Percentiles rank a stretch among this genome's conserved stretches.
Evolutionary conservation across 2,329 filamentous ascomycete species (phyloP).

Genomic region (Aspergillus clavatus): DNA sequence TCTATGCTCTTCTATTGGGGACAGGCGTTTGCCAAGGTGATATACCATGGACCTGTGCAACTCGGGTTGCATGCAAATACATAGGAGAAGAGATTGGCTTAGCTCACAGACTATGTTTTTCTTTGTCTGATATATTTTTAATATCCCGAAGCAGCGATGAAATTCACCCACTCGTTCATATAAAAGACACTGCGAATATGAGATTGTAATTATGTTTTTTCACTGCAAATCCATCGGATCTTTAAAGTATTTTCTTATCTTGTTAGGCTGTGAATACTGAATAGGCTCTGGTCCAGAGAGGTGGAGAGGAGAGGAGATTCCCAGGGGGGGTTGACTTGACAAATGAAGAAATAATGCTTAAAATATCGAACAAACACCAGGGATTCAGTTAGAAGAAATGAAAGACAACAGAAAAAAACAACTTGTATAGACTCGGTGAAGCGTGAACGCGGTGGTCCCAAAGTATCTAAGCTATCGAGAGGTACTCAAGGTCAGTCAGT

Average conservation of each 20-base stretch:
- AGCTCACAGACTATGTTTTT: conserved; percentile 32
- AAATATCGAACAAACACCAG: too few species aligned
- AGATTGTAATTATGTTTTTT: conserved; percentile 19
- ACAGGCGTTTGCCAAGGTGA: conserved; percentile 18
- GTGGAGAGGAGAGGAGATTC: too few species aligned
- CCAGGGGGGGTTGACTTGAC: too few species aligned
- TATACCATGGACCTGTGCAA: conserved; percentile 22
- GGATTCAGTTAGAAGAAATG: too few species aligned
- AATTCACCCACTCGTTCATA: conserved; percentile 31
- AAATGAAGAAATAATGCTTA: too few species aligned
- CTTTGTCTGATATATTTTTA: conserved; percentile 39
- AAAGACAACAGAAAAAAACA: too few species aligned
- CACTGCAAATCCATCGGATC: neutral
- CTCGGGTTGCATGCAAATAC: conserved; percentile 32
- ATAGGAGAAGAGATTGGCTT: conserved; percentile 31
- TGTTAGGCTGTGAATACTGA: too few species aligned
- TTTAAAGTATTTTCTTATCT: neutral
- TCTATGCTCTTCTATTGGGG: conserved; percentile 21
- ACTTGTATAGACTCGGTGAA: too few species aligned
- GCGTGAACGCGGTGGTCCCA: neutral
- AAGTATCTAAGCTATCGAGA: neutral
- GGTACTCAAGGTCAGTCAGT: neutral
- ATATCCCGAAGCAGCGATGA: conserved; percentile 38
- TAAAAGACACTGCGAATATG: conserved; percentile 9
- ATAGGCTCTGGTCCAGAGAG: too few species aligned